A percentile compares a stretch with the other conserved stretches of the same genome.
These are phyloP conservation scores for Solanum chaucha DNA, from an alignment of 257 asterid species.

Conservation along the genomic window DNA sequence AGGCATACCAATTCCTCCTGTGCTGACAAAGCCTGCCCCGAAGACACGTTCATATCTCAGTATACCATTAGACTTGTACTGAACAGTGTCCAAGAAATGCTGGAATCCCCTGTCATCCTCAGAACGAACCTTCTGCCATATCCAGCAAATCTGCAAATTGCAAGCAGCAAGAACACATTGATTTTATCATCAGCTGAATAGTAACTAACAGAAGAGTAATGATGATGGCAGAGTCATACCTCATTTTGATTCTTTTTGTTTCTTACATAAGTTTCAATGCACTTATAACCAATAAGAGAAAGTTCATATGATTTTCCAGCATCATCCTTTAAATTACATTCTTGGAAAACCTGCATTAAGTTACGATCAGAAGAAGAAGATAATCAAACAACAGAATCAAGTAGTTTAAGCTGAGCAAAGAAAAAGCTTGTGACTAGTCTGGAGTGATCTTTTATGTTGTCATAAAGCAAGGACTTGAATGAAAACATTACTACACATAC, in stretches of 20 bases:
- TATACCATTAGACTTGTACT: constrained; percentile 79
- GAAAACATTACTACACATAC: not conserved
- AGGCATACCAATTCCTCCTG: constrained; percentile 82
- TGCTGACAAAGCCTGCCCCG: constrained; percentile 90
- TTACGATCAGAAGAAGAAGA: not conserved
- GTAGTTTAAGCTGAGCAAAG: not conserved
- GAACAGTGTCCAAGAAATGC: constrained; percentile 88
- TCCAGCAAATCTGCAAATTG: constrained; percentile 74
- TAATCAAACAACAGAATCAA: not conserved
- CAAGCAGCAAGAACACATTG: constrained; percentile 1
- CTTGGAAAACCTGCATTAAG: constrained; percentile 57
- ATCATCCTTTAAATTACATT: constrained; percentile 34
- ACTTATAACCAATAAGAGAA: constrained; percentile 62
- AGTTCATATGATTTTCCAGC: constrained; percentile 69
- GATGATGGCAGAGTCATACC: constrained; percentile 20
- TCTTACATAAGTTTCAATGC: constrained; percentile 83
- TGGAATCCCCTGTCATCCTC: constrained; percentile 74
- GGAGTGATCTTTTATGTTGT: not conserved
- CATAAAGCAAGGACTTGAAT: not conserved
- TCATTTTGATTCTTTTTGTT: constrained; percentile 88
- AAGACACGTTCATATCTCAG: constrained; percentile 89
- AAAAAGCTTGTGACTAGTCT: not conserved
- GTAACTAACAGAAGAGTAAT: not conserved
- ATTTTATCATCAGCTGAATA: not conserved
- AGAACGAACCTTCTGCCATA: constrained; percentile 77